A percentile compares a stretch with the other conserved stretches of the same genome.
Conservation (phyloP, 306 rosid species). For the Acacia melanoxylon region DNA sequence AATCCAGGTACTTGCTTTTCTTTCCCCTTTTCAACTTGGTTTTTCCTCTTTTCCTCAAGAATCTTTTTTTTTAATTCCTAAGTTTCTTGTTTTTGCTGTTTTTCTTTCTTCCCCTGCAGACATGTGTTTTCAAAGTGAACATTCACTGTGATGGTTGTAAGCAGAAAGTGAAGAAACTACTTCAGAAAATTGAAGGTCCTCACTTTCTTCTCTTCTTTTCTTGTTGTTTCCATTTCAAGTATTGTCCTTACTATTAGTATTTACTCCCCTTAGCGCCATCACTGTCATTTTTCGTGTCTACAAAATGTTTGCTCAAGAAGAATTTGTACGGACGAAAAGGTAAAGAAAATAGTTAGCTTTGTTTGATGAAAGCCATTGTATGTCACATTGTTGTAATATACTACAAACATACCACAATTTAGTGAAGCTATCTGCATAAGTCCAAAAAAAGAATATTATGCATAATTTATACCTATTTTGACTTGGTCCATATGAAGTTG, state of each 20-base stretch:
- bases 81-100: slow-evolving; percentile 35
- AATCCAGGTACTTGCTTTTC: slow-evolving; percentile 68
- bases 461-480: neutral
- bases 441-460: neutral
- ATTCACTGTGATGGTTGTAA: slow-evolving; percentile 98
- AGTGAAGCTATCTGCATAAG: neutral
- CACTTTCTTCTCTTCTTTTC: slow-evolving; percentile 25
- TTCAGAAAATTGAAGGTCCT: slow-evolving; percentile 93
- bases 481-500: neutral
- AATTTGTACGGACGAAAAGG: neutral
- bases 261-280: slow-evolving; percentile 16
- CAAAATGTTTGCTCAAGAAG: neutral
- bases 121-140: slow-evolving; percentile 88
- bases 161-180: slow-evolving; percentile 96
- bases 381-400: neutral
- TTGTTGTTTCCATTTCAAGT: neutral
- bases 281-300: neutral
- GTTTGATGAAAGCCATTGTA: neutral
- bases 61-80: slow-evolving; percentile 28
- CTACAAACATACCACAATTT: neutral
- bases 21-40: slow-evolving; percentile 20
- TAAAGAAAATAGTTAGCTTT: neutral
- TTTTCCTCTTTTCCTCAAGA: slow-evolving; percentile 45
- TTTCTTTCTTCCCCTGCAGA: slow-evolving; percentile 51
- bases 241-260: slow-evolving; percentile 33